Evolutionary conservation across 164 flowering plant species (phyloP), one percentile per base, ranked within the genome.

Genomic region (Amborella trichopoda): DNA sequence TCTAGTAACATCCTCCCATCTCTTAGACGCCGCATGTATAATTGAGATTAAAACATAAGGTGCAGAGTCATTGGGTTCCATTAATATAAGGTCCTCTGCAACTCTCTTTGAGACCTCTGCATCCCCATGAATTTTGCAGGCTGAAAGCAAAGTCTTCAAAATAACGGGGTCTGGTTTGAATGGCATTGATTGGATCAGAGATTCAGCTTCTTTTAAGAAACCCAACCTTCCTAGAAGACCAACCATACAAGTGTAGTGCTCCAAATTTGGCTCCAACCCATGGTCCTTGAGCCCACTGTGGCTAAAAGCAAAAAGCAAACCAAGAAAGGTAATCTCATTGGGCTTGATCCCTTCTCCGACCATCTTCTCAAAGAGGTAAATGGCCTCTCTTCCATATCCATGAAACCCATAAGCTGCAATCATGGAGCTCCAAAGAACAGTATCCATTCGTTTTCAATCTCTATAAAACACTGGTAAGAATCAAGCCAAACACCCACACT

Each of bases 321-420:
- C 73, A 61, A 84, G 56, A 64, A 81, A 81, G 12, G 87, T 79
- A 20, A 84, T 71, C 33, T 84, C 80, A 55, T 69, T 79, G 14
- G 73, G 70, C 60, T 72, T 75, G 12, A 74, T 26, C 6, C 65
- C 72, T 60, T 60, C 63, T 10, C 34, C 44, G 59, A 68, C 75
- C 85, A 81, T 79, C 45, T 13, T 32, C 32, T 71, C 49, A 46
- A 81, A 80, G 61, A 77, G 47, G 40, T 58, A 40, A 20, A 79
- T 49, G 1, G 80, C 91, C 37, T 74, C 70, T 40, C 55, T 57
- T 40, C 88, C 91, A 30, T 50, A 59, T 24, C 95, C 88, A 60
- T 85, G 91, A 55, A 75, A 81, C 28, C 88, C 91, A 54, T 74
- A 81, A 33, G 91, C 85, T 17, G 83, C 58, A 62, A 85, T 77